These are phyloP conservation scores for Botrytis hyacinthi DNA, from an alignment of 2,329 filamentous ascomycete genomes.

Conservation along the genomic window DNA sequence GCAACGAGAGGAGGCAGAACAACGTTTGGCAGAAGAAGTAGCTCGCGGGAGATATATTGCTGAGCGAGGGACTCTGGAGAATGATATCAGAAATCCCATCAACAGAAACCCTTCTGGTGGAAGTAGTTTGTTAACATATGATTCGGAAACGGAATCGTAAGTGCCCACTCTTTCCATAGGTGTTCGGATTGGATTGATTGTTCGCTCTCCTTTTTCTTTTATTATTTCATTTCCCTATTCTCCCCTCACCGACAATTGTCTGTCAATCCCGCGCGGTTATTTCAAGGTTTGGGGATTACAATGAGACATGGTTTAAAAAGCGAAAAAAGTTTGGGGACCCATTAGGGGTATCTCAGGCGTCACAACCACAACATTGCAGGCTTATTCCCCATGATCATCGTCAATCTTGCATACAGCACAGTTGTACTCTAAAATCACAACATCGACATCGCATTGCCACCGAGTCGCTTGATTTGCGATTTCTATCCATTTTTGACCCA, in stretches of 20 bases:
- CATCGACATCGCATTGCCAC: slow-evolving; percentile 6
- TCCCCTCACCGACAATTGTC: not conserved
- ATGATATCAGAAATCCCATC: slow-evolving; percentile 26
- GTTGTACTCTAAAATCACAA: slow-evolving; percentile 8
- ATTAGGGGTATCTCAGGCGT: slow-evolving; percentile 10
- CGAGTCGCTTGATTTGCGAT: not conserved
- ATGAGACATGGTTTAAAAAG: slow-evolving; percentile 15
- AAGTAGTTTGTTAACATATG: slow-evolving; percentile 36
- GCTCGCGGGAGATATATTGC: slow-evolving; percentile 38
- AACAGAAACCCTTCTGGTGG: slow-evolving; percentile 16
- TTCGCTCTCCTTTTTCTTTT: slow-evolving; percentile 7
- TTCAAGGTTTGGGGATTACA: slow-evolving; percentile 17
- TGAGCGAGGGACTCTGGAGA: slow-evolving; percentile 37
- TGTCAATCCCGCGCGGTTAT: not conserved
- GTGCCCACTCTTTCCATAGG: slow-evolving; percentile 27
- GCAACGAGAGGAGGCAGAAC: slow-evolving; percentile 45
- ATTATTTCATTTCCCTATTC: slow-evolving; percentile 2
- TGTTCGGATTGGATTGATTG: not conserved
- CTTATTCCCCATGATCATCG: slow-evolving; percentile 3
- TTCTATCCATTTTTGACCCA: not conserved
- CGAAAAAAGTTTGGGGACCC: not conserved
- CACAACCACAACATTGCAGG: slow-evolving; percentile 8
- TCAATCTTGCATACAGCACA: slow-evolving; percentile 19
- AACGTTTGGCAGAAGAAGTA: slow-evolving; percentile 41
- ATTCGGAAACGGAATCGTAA: slow-evolving; percentile 40